A percentile compares a stretch with the other conserved stretches of the same genome.
Conservation (phyloP, 2,329 filamentous ascomycete genomes). For the Cryphonectria radicalis region DNA sequence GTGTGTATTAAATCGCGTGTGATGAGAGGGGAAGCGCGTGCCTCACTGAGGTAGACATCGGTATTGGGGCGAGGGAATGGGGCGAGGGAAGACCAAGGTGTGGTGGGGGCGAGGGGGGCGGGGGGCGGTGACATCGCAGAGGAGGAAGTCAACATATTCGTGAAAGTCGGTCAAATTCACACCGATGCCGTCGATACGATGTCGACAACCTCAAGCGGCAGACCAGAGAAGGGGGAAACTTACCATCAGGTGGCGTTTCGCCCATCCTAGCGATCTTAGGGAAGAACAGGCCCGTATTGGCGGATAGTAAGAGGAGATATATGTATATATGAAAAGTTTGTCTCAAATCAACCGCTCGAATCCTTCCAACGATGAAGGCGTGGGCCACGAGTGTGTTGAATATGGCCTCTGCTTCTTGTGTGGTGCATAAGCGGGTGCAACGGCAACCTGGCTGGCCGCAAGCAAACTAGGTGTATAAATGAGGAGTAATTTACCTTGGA, state of each 20-base stretch:
- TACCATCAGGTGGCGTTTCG: slow-evolving; percentile 14
- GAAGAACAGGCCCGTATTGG: neutral
- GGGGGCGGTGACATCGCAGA: neutral
- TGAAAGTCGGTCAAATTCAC: neutral
- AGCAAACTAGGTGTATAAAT: neutral
- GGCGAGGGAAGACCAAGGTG: neutral
- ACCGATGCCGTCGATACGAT: neutral
- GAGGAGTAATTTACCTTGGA: neutral
- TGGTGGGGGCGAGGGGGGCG: neutral
- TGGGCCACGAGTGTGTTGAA: neutral
- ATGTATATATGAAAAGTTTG: neutral
- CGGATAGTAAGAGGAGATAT: neutral
- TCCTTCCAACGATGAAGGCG: neutral
- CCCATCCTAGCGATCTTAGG: neutral
- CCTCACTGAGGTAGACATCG: neutral
- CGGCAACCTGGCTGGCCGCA: neutral
- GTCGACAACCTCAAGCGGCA: neutral
- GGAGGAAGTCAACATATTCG: neutral
- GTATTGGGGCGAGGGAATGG: neutral
- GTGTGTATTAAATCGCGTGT: neutral
- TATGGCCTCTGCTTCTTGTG: neutral
- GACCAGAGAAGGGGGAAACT: neutral
- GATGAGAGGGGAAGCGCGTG: neutral
- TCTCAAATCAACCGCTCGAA: too few relatives aligned
- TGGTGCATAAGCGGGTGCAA: neutral